Evolutionary conservation across 352 stramenopile genomes (phyloP).

Genomic region (Pythium phragmiticola): DNA sequence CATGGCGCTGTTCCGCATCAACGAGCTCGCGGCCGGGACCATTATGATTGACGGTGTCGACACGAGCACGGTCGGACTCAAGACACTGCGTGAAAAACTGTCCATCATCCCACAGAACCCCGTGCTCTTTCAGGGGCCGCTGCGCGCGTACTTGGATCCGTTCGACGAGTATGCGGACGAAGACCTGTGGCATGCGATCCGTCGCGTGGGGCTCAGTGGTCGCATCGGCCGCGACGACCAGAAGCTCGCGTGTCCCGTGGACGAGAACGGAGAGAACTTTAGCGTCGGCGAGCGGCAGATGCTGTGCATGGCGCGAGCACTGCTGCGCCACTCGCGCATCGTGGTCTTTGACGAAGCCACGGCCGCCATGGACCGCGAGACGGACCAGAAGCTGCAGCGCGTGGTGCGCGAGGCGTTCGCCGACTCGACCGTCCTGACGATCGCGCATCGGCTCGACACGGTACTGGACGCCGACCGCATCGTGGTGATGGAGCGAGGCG

Average conservation of each 20-base stretch:
- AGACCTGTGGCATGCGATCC: conserved; percentile 44
- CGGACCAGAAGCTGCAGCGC: conserved; percentile 45
- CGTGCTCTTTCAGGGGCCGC: conserved; percentile 89
- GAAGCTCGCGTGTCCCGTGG: conserved; percentile 68
- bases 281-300: conserved; percentile 48
- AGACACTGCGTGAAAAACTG: conserved; percentile 73
- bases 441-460: conserved; percentile 36
- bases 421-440: conserved; percentile 92
- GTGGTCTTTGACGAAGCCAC: conserved; percentile 82
- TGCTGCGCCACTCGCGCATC: conserved; percentile 68
- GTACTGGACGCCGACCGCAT: conserved; percentile 7
- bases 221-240: conserved; percentile 36
- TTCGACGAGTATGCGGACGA: conserved; percentile 80
- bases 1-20: conserved; percentile 91
- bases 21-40: conserved; percentile 84
- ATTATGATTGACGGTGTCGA: conserved; percentile 90
- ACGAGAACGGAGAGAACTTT: conserved; percentile 94
- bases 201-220: conserved; percentile 49
- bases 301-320: conserved; percentile 71
- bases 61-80: conserved; percentile 70
- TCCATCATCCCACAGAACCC: conserved; percentile 94
- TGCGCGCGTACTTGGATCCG: conserved; percentile 91
- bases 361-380: conserved; percentile 73
- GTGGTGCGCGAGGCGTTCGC: conserved; percentile 84
- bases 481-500: conserved; percentile 48